Percentiles rank a stretch among this genome's conserved stretches.
Evolutionary conservation across 768 basidiomycete genomes (phyloP).

Genomic region (Mycena rebaudengoi): DNA sequence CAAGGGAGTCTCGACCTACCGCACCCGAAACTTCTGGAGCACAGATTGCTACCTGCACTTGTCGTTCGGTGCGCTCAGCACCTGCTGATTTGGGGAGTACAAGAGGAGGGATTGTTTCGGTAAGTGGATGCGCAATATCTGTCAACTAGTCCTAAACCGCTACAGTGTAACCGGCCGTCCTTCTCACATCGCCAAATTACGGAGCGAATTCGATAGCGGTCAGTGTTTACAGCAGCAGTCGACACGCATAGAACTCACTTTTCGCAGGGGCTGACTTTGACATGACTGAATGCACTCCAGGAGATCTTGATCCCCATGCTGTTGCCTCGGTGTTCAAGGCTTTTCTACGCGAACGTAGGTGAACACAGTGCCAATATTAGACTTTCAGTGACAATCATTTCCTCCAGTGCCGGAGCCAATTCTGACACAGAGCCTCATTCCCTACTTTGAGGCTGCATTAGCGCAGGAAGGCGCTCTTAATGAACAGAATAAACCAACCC

Average conservation of each 20-base stretch:
- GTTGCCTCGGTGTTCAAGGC: slow-evolving; percentile 94
- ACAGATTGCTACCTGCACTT: slow-evolving; percentile 71
- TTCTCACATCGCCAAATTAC: slow-evolving; percentile 78
- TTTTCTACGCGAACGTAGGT: slow-evolving; percentile 90
- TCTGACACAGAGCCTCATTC: slow-evolving; percentile 74
- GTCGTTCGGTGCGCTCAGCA: slow-evolving; percentile 87
- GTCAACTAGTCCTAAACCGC: slow-evolving; percentile 18
- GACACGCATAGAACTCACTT: slow-evolving; percentile 18
- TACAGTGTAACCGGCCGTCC: slow-evolving; percentile 84
- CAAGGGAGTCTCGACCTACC: slow-evolving; percentile 33
- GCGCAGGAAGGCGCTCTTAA: slow-evolving; percentile 58
- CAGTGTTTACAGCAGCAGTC: slow-evolving; percentile 23
- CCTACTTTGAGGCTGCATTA: slow-evolving; percentile 83
- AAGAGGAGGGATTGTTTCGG: slow-evolving; percentile 90
- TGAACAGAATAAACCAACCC: slow-evolving; percentile 36
- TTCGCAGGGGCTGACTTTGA: slow-evolving; percentile 84
- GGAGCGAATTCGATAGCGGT: slow-evolving; percentile 86
- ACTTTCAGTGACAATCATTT: no score
- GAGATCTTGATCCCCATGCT: slow-evolving; percentile 93
- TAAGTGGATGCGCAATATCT: slow-evolving; percentile 43
- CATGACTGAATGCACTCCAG: slow-evolving; percentile 77
- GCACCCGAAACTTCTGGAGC: slow-evolving; percentile 51
- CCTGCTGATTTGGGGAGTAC: slow-evolving; percentile 80
- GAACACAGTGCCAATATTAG: no score
- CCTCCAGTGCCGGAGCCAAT: slow-evolving; percentile 85